Evolutionary conservation across 495 filamentous ascomycete species (phyloP).

Genomic region (Penicillium diatomitis): DNA sequence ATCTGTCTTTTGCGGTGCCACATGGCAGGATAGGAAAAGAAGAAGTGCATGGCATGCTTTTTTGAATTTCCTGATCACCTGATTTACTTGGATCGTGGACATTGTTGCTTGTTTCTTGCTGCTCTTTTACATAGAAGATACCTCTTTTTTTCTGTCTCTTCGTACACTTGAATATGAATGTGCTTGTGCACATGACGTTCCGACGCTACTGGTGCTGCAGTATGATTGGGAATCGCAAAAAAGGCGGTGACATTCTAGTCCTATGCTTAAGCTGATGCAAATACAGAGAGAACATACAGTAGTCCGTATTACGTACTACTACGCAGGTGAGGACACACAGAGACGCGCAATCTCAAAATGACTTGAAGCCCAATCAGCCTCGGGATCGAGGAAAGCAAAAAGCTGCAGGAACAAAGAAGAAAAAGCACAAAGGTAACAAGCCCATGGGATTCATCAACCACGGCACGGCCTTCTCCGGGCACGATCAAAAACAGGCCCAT

Average conservation of each 20-base stretch:
- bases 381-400: not conserved
- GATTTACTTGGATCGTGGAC: too few species aligned
- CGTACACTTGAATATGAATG: not conserved
- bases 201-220: too few species aligned
- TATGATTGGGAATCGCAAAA: too few species aligned
- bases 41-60: constrained; percentile 9
- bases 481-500: constrained; percentile 12
- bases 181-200: too few species aligned
- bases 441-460: constrained; percentile 24
- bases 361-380: not conserved
- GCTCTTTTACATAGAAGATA: constrained; percentile 8
- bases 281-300: too few species aligned
- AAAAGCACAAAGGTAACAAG: constrained; percentile 10
- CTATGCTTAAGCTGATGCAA: too few species aligned
- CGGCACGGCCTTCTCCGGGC: constrained; percentile 1
- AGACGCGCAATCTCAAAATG: not conserved
- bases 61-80: not conserved
- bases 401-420: not conserved
- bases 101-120: too few species aligned
- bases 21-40: not conserved
- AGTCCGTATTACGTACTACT: too few species aligned
- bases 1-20: not conserved
- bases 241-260: too few species aligned
- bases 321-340: not conserved
- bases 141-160: constrained; percentile 10